These are phyloP conservation scores for Colletotrichum limetticola DNA, from an alignment of 2,329 filamentous ascomycete genomes.

Conservation along the genomic window DNA sequence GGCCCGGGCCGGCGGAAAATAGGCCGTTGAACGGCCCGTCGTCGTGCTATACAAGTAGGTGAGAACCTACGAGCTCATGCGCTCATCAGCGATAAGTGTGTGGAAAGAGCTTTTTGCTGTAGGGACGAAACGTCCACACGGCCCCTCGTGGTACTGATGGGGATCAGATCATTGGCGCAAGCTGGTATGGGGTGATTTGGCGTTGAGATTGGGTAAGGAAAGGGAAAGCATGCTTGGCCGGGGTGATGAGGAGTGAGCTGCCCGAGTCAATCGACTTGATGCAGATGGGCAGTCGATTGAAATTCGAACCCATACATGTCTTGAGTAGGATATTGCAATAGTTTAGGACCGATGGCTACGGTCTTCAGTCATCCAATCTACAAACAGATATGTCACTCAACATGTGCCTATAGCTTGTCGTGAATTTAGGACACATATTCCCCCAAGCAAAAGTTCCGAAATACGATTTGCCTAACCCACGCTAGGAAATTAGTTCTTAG, in stretches of 20 bases:
- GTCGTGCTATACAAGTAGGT: no score
- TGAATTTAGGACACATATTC: neutral
- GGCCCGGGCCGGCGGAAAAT: conserved; percentile 7
- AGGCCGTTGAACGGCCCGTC: neutral
- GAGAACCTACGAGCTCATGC: neutral
- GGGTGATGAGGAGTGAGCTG: neutral
- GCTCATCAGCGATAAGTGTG: neutral
- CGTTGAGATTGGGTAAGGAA: neutral
- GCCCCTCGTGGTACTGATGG: neutral
- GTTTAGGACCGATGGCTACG: neutral
- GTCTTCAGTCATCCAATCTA: neutral
- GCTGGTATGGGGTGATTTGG: neutral
- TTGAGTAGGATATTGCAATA: neutral
- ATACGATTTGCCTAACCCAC: neutral
- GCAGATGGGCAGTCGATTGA: neutral
- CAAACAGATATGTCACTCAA: neutral
- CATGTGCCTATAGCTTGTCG: neutral
- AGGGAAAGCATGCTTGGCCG: neutral
- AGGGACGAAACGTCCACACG: neutral
- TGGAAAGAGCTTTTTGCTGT: neutral
- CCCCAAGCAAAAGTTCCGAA: neutral
- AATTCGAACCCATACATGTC: neutral
- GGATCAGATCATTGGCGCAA: neutral
- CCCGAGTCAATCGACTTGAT: no score
- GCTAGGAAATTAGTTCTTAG: no score